Conservation (phyloP, 2,329 filamentous ascomycete genomes). For the Cladophialophora chaetospira region DNA sequence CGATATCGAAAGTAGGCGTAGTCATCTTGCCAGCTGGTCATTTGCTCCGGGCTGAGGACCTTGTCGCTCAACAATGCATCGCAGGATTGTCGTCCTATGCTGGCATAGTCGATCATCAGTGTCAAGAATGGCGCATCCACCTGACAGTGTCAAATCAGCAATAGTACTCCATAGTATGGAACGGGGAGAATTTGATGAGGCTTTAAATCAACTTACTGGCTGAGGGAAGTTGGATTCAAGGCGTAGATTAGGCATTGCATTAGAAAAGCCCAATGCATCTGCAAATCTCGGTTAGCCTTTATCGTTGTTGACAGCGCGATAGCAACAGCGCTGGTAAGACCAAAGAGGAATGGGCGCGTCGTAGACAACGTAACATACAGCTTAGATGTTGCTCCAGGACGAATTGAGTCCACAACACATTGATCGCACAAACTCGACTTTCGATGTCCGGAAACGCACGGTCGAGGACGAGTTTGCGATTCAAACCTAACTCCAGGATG, state of each 20-base stretch:
- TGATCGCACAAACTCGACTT: conserved; percentile 4
- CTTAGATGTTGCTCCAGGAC: conserved; percentile 17
- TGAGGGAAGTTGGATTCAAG: conserved; percentile 10
- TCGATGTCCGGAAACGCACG: conserved; percentile 9
- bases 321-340: too few species aligned
- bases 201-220: conserved; percentile 1
- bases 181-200: neutral
- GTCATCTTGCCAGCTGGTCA: conserved; percentile 6
- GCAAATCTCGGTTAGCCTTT: too few species aligned
- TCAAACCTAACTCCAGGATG: conserved; percentile 12
- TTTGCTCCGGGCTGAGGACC: conserved; percentile 1
- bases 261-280: conserved; percentile 14
- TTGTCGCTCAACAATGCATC: conserved; percentile 13
- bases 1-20: conserved; percentile 14
- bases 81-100: conserved; percentile 15
- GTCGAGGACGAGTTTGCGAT: conserved; percentile 7
- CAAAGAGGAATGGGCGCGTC: too few species aligned
- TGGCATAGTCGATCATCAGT: conserved; percentile 18
- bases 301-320: too few species aligned
- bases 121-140: conserved; percentile 14
- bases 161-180: too few species aligned
- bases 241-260: conserved; percentile 11
- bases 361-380: too few species aligned
- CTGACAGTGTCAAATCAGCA: too few species aligned
- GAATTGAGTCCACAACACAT: conserved; percentile 8